These are phyloP conservation scores for Sophora flavescens DNA, from an alignment of 306 rosid genomes.

Conservation along the genomic window DNA sequence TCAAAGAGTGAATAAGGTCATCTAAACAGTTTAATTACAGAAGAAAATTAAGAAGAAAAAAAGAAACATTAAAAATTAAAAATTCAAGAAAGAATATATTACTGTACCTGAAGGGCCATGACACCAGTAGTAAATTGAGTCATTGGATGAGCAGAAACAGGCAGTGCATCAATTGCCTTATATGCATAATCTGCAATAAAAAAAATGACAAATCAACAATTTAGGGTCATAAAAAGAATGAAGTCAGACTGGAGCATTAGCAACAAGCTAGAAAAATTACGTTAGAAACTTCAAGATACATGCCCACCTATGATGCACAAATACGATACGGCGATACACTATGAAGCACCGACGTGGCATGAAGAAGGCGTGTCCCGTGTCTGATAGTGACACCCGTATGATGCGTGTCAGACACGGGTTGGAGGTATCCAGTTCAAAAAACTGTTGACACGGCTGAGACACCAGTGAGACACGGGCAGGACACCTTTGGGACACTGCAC, in stretches of 20 bases:
- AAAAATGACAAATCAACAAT: conserved; percentile 43
- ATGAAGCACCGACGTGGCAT: no score
- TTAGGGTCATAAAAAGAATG: conserved; percentile 30
- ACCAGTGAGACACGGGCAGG: no score
- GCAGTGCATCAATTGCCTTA: conserved; percentile 94
- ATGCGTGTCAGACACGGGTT: no score
- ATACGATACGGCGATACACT: no score
- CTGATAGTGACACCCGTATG: no score
- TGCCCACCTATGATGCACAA: no score
- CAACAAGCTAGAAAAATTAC: conserved; percentile 25
- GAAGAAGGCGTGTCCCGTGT: no score
- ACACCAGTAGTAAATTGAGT: conserved; percentile 94
- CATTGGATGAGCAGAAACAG: conserved; percentile 91
- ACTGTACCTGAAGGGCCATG: conserved; percentile 96
- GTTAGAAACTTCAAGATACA: conserved; percentile 20
- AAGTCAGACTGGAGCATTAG: conserved; percentile 15
- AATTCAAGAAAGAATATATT: conserved; percentile 38
- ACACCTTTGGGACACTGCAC: no score
- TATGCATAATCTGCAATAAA: conserved; percentile 80
- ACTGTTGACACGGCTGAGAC: no score
- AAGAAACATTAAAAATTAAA: conserved; percentile 7
- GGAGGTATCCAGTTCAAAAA: no score
- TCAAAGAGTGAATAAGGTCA: conserved; percentile 21
- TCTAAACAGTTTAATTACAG: conserved; percentile 24
- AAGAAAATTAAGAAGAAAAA: conserved; percentile 1